Conservation (phyloP, 1,284 basidiomycete species). For the Vanrija pseudolonga region DNA sequence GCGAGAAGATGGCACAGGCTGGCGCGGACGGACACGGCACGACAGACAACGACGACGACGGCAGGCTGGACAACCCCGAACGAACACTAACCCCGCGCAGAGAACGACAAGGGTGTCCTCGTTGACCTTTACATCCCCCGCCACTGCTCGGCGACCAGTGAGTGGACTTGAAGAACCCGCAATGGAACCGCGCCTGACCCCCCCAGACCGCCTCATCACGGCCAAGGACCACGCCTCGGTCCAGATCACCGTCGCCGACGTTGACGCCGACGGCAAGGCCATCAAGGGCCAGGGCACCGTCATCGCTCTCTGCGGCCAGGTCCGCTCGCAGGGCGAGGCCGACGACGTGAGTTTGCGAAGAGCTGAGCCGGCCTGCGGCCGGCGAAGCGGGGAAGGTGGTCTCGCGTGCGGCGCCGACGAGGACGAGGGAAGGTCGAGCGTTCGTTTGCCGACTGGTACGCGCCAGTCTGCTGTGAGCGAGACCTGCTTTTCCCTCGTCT, state of each 20-base stretch:
- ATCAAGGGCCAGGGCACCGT: conserved; percentile 75
- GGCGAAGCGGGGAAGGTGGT: neutral
- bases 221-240: conserved; percentile 99
- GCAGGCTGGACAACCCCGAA: neutral
- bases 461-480: no score
- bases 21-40: no score
- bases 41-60: neutral
- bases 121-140: conserved; percentile 99
- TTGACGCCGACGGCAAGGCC: conserved; percentile 88
- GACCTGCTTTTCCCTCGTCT: no score
- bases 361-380: neutral
- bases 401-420: neutral
- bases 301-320: conserved; percentile 90
- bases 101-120: conserved; percentile 75
- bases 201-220: conserved; percentile 87
- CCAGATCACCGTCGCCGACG: conserved; percentile 91
- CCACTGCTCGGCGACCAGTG: conserved; percentile 95
- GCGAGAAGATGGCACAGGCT: no score
- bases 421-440: neutral
- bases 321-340: conserved; percentile 90
- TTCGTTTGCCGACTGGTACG: no score
- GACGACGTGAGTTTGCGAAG: conserved; percentile 68
- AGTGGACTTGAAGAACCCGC: conserved; percentile 43
- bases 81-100: conserved; percentile 9
- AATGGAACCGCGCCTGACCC: no score